Percentiles rank a stretch among this genome's conserved stretches.
phyloP scores from a whole-genome alignment of 2,329 filamentous ascomycete species.

The Penicillium brasilianum region DNA sequence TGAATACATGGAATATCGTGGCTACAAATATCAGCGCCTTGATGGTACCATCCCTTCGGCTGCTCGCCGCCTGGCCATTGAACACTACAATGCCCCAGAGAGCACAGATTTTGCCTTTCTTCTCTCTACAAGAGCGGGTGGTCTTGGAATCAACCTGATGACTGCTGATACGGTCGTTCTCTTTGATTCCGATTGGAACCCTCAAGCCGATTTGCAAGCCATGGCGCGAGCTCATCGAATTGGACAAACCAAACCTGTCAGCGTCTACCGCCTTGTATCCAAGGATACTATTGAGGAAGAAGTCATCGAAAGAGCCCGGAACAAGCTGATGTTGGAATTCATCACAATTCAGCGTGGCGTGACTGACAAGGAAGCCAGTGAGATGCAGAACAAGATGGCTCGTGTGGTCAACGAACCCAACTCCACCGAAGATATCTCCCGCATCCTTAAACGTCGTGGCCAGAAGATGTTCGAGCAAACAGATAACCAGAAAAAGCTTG shows the following conservation, averaged over 20 bases:
- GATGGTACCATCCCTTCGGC: constrained; percentile 93
- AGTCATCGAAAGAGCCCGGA: constrained; percentile 91
- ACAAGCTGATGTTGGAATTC: constrained; percentile 96
- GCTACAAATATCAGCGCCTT: constrained; percentile 93
- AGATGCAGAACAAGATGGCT: constrained; percentile 78
- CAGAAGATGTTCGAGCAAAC: constrained; percentile 99
- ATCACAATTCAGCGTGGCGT: constrained; percentile 96
- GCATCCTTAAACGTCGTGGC: constrained; percentile 95
- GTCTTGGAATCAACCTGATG: constrained; percentile 98
- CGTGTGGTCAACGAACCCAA: constrained; percentile 77
- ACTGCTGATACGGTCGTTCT: constrained; percentile 97
- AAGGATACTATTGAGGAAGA: constrained; percentile 99
- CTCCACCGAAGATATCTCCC: constrained; percentile 92
- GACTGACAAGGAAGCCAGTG: constrained; percentile 88
- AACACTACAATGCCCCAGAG: constrained; percentile 96
- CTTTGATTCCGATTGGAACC: constrained; percentile 97
- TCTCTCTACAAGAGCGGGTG: constrained; percentile 91
- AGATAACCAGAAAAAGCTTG: constrained; percentile 92
- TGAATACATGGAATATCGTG: constrained; percentile 88
- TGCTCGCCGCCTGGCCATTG: constrained; percentile 89
- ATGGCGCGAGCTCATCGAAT: constrained; percentile 99
- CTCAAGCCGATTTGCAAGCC: constrained; percentile 94
- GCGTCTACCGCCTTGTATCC: constrained; percentile 92
- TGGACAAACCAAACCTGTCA: constrained; percentile 93
- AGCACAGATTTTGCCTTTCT: constrained; percentile 97